These are phyloP conservation scores for Metschnikowia santaceciliae DNA, from an alignment of 805 yeast genomes.

Conservation along the genomic window DNA sequence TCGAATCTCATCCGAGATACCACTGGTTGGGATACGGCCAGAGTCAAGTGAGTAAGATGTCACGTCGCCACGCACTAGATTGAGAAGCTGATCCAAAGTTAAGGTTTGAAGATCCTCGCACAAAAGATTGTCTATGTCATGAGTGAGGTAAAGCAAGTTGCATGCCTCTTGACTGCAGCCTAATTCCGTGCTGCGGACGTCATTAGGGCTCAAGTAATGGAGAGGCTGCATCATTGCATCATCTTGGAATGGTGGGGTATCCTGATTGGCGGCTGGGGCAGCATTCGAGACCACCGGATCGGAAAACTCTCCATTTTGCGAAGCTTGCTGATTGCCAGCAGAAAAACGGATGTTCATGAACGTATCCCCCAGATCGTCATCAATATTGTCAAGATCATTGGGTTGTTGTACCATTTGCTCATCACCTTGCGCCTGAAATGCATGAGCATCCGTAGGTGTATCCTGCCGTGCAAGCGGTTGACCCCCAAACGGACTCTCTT, in stretches of 20 bases:
- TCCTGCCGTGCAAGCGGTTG: neutral
- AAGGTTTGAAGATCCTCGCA: constrained; percentile 39
- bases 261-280: neutral
- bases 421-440: constrained; percentile 1
- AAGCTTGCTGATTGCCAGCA: neutral
- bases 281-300: neutral
- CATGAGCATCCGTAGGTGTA: neutral
- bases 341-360: constrained; percentile 10
- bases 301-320: neutral
- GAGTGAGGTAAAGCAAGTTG: neutral
- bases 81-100: constrained; percentile 35
- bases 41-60: constrained; percentile 2
- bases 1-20: constrained; percentile 30
- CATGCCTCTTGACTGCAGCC: neutral
- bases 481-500: neutral
- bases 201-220: neutral
- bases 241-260: neutral
- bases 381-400: constrained; percentile 1
- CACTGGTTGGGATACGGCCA: constrained; percentile 7
- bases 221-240: neutral
- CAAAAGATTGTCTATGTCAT: constrained; percentile 1
- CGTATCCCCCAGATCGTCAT: constrained; percentile 5
- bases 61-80: constrained; percentile 27
- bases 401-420: neutral
- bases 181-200: neutral